These are phyloP conservation scores for Blastobotrys raffinosifermentans DNA, from an alignment of 1,139 yeast genomes.

Conservation along the genomic window DNA sequence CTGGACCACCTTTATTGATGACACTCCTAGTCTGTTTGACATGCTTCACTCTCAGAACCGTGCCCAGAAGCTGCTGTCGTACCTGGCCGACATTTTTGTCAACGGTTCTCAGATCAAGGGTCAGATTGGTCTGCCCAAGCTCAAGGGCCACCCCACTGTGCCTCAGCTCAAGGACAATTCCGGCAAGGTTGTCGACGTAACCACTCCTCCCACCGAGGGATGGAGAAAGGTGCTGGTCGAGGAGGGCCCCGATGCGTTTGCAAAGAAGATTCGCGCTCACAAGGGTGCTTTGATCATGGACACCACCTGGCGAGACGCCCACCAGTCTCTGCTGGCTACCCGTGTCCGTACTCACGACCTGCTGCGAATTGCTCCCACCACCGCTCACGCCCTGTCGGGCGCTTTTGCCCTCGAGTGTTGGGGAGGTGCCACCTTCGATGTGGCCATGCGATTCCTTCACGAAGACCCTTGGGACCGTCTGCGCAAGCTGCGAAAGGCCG, in stretches of 20 bases:
- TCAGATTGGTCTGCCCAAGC: conserved; percentile 86
- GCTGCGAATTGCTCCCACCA: conserved; percentile 85
- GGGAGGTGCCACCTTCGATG: conserved; percentile 99
- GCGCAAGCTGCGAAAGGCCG: conserved; percentile 76
- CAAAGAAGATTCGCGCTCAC: conserved; percentile 75
- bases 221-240: conserved; percentile 86
- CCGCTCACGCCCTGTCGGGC: conserved; percentile 84
- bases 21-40: conserved; percentile 91
- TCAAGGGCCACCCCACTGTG: conserved; percentile 64
- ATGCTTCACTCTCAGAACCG: conserved; percentile 94
- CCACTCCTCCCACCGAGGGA: conserved; percentile 61
- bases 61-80: conserved; percentile 86
- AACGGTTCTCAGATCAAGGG: conserved; percentile 95
- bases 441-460: conserved; percentile 94
- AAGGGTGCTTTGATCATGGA: conserved; percentile 92
- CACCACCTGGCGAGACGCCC: conserved; percentile 99
- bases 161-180: conserved; percentile 63
- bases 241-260: conserved; percentile 85
- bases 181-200: conserved; percentile 50
- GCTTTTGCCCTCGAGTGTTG: conserved; percentile 97
- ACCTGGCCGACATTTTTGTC: conserved; percentile 87
- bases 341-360: conserved; percentile 93
- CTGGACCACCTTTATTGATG: conserved; percentile 99
- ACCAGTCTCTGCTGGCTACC: conserved; percentile 96
- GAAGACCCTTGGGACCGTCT: conserved; percentile 99